phyloP scores from a whole-genome alignment of 139 green algal genomes.

The Chlorella sp. region DNA sequence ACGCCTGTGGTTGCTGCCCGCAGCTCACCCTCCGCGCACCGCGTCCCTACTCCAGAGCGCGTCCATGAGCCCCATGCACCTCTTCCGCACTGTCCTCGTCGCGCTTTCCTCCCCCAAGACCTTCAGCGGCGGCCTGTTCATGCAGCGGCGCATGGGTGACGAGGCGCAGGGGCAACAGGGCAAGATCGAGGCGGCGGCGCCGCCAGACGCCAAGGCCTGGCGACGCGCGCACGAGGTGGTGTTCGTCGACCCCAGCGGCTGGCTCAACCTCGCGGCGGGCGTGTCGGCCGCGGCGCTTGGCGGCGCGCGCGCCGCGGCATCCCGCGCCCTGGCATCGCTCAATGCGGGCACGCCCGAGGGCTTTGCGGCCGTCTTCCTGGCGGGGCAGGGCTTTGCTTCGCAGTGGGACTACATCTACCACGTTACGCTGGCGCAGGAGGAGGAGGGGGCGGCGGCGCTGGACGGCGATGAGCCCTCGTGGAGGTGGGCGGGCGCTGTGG shows the following conservation, averaged over 20 bases:
- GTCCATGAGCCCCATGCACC: constrained; percentile 61
- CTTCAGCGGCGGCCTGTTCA: constrained; percentile 50
- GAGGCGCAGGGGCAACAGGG: neutral
- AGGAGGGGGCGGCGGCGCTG: neutral
- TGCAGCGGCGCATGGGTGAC: constrained; percentile 19
- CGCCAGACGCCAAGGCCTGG: constrained; percentile 39
- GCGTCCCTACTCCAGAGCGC: constrained; percentile 41
- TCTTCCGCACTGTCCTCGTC: constrained; percentile 54
- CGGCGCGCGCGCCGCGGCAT: constrained; percentile 36
- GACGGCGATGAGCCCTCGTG: constrained; percentile 14
- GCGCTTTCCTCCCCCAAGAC: constrained; percentile 43
- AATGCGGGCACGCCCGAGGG: constrained; percentile 49
- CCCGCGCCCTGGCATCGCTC: constrained; percentile 48
- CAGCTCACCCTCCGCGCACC: neutral
- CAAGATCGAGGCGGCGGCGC: neutral
- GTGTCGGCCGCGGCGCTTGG: constrained; percentile 44
- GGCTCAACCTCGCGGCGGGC: constrained; percentile 61
- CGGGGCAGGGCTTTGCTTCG: neutral
- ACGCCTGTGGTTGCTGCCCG: neutral
- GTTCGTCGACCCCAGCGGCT: constrained; percentile 67
- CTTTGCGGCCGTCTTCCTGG: constrained; percentile 57
- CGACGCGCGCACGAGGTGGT: constrained; percentile 41
- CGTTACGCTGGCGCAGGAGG: constrained; percentile 31
- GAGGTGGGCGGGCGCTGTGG: constrained; percentile 11
- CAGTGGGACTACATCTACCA: constrained; percentile 68